A percentile compares a stretch with the other conserved stretches of the same genome.
These are phyloP conservation scores for Dipteronia sinensis DNA, from an alignment of 345 rosid genomes.

Conservation along the genomic window DNA sequence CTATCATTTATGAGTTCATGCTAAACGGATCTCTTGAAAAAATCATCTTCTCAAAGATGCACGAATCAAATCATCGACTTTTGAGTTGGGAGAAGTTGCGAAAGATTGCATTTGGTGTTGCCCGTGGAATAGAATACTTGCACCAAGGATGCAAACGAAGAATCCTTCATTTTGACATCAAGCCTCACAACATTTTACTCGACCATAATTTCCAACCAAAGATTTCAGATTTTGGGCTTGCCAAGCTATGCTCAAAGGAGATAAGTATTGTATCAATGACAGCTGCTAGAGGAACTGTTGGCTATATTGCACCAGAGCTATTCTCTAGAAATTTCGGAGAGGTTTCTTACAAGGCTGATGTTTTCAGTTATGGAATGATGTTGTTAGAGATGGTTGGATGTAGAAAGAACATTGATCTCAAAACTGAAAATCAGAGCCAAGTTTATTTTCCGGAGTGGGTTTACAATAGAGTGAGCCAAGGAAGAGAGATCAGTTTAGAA, in stretches of 20 bases:
- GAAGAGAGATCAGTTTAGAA: not conserved
- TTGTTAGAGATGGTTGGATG: conserved; percentile 18
- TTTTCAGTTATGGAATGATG: conserved; percentile 21
- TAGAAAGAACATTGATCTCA: not conserved
- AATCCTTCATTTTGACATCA: not conserved
- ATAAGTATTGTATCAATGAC: conserved; percentile 13
- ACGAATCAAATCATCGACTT: no score
- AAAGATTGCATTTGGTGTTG: no score
- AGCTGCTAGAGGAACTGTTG: conserved; percentile 16
- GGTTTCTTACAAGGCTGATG: conserved; percentile 19
- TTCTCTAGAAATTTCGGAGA: conserved; percentile 8
- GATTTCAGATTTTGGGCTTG: conserved; percentile 24
- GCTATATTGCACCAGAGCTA: conserved; percentile 22
- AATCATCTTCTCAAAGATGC: no score
- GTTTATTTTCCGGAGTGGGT: conserved; percentile 17
- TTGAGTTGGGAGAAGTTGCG: no score
- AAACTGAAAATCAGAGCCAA: conserved; percentile 13
- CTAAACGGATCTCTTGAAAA: no score
- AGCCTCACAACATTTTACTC: conserved; percentile 25
- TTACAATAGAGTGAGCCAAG: conserved; percentile 5
- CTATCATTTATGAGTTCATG: no score
- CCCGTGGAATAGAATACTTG: no score
- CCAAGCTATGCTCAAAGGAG: conserved; percentile 16
- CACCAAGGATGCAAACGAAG: no score
- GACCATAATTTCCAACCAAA: conserved; percentile 26